phyloP scores from a whole-genome alignment of 2,329 filamentous ascomycete genomes.

The Lasiodiplodia sp. region DNA sequence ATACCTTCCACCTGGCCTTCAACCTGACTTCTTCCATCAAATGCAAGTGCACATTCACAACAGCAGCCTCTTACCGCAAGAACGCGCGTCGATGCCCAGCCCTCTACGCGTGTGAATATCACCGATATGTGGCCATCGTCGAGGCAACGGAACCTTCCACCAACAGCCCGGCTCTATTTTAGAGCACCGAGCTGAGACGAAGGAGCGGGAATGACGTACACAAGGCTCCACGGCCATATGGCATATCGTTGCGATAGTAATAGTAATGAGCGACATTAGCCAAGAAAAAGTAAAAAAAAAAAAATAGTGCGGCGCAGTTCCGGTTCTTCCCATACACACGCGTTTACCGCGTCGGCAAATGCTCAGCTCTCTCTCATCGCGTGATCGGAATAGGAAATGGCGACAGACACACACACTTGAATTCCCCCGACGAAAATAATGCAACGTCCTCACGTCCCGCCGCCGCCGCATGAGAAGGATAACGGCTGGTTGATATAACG shows the following conservation, averaged over 20 bases:
- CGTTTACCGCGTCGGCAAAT: background rate
- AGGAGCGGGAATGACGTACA: background rate
- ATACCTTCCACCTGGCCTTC: background rate
- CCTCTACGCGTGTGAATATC: too few relatives aligned
- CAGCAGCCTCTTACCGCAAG: too few relatives aligned
- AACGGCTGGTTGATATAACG: background rate
- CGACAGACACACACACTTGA: conserved; percentile 24
- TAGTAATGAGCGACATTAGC: too few relatives aligned
- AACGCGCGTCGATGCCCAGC: too few relatives aligned
- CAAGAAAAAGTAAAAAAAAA: too few relatives aligned
- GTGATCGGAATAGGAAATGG: conserved; percentile 19
- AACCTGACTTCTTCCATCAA: background rate
- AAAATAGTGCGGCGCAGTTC: background rate
- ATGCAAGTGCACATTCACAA: too few relatives aligned
- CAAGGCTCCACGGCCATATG: background rate
- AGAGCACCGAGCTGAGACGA: background rate
- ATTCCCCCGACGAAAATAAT: background rate
- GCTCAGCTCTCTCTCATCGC: background rate
- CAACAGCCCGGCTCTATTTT: background rate
- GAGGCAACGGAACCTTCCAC: background rate
- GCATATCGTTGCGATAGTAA: too few relatives aligned
- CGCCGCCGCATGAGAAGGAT: background rate
- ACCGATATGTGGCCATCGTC: too few relatives aligned
- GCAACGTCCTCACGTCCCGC: background rate
- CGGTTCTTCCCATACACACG: background rate